Evolutionary conservation across 371 early-diverging fungal genomes (phyloP).

Genomic region (Mortierella sp.): DNA sequence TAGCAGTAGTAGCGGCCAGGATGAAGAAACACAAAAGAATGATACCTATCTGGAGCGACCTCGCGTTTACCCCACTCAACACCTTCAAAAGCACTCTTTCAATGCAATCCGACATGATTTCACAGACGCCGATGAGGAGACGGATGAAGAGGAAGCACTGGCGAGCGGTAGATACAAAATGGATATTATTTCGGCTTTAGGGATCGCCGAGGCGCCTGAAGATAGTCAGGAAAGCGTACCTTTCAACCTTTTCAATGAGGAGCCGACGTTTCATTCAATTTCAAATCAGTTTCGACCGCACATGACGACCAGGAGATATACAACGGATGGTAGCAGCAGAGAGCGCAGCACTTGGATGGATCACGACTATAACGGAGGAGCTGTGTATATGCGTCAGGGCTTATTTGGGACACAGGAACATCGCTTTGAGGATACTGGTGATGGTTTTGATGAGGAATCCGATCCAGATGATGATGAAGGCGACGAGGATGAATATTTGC

Average conservation of each 20-base stretch:
- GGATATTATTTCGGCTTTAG: slow-evolving; percentile 31
- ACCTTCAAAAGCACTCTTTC: slow-evolving; percentile 12
- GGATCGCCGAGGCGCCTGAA: slow-evolving; percentile 24
- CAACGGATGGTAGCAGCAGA: slow-evolving; percentile 11
- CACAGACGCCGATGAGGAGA: slow-evolving; percentile 3
- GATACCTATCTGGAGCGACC: slow-evolving; percentile 8
- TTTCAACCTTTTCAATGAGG: slow-evolving; percentile 26
- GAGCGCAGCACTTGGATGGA: slow-evolving; percentile 14
- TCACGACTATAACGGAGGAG: slow-evolving; percentile 12
- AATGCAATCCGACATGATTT: not conserved
- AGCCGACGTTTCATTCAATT: slow-evolving; percentile 19
- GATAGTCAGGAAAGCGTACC: slow-evolving; percentile 4
- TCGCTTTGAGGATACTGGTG: not conserved
- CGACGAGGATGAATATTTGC: slow-evolving; percentile 8
- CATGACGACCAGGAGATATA: slow-evolving; percentile 15
- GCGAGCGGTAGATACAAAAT: slow-evolving; percentile 16
- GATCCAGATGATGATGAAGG: slow-evolving; percentile 5
- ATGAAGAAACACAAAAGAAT: not conserved
- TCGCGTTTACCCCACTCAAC: slow-evolving; percentile 6
- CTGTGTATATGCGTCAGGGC: slow-evolving; percentile 19
- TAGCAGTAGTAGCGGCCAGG: not conserved
- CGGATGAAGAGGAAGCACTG: slow-evolving; percentile 13
- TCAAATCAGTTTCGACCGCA: slow-evolving; percentile 5
- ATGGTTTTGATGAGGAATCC: not conserved
- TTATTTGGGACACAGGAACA: slow-evolving; percentile 21